These are phyloP conservation scores for Cercospora janseana DNA, from an alignment of 2,329 filamentous ascomycete genomes.

Conservation along the genomic window DNA sequence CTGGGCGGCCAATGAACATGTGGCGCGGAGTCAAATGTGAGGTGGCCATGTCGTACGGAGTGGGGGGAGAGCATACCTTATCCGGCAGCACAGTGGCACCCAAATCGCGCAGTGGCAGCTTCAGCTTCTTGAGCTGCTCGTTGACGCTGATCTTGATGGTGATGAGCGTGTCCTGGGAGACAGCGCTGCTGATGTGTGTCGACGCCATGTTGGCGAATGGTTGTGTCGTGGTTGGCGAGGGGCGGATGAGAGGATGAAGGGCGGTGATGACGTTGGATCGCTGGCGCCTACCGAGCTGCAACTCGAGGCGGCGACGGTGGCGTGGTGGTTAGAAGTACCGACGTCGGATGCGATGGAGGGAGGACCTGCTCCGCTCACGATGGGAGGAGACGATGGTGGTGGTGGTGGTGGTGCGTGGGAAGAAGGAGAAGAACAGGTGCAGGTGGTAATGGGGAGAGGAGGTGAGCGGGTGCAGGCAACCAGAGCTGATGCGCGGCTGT, in stretches of 20 bases:
- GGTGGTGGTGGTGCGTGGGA: background rate
- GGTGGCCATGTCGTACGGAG: conserved; percentile 7
- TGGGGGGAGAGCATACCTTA: conserved; percentile 63
- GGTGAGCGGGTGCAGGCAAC: conserved; percentile 4
- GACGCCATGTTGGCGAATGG: conserved; percentile 39
- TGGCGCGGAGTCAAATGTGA: background rate
- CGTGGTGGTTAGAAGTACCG: background rate
- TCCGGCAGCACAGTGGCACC: conserved; percentile 69
- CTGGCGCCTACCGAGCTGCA: conserved; percentile 4
- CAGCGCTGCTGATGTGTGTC: conserved; percentile 38
- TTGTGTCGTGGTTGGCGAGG: conserved; percentile 1
- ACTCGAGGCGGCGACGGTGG: background rate
- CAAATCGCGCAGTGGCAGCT: conserved; percentile 84
- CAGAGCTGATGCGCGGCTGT: conserved; percentile 9
- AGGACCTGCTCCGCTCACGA: conserved; percentile 10
- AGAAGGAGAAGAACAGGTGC: background rate
- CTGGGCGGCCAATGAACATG: conserved; percentile 2
- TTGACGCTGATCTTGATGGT: conserved; percentile 82
- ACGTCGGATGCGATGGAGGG: background rate
- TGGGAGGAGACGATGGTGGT: background rate
- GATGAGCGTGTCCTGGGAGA: conserved; percentile 69
- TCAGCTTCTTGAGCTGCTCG: conserved; percentile 76
- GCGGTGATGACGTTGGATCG: conserved; percentile 14
- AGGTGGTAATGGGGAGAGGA: background rate
- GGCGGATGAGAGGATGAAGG: conserved; percentile 7